These are phyloP conservation scores for Tetrapisispora phaffii DNA, from an alignment of 805 yeast species.

Conservation along the genomic window DNA sequence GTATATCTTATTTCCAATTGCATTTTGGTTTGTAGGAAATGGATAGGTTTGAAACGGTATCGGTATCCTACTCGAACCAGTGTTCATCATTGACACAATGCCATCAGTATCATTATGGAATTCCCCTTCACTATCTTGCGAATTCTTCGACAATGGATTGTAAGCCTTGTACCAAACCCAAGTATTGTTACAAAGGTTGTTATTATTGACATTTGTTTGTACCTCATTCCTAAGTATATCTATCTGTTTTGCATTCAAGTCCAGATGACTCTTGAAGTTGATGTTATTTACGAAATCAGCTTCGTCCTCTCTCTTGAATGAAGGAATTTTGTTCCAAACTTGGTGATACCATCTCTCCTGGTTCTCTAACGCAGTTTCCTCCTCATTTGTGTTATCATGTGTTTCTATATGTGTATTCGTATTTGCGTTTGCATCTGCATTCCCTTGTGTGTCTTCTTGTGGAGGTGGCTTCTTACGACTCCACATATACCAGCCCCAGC, in stretches of 20 bases:
- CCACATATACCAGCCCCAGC: not conserved
- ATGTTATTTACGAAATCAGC: conserved; percentile 4
- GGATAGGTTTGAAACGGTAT: conserved; percentile 21
- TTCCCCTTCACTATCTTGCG: not conserved
- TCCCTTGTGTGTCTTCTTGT: not conserved
- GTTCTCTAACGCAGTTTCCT: not conserved
- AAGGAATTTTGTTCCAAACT: conserved; percentile 5
- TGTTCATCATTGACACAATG: conserved; percentile 20
- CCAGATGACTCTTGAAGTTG: conserved; percentile 19
- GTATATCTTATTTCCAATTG: conserved; percentile 16
- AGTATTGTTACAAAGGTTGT: conserved; percentile 8
- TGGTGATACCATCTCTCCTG: conserved; percentile 3
- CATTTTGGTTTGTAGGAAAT: conserved; percentile 13
- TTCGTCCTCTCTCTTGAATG: not conserved
- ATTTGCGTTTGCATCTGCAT: not conserved
- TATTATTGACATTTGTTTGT: conserved; percentile 13
- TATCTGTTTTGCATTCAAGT: conserved; percentile 20
- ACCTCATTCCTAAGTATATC: conserved; percentile 22
- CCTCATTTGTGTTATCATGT: not conserved
- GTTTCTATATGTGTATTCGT: not conserved
- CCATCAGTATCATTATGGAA: conserved; percentile 10
- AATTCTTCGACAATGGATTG: not conserved
- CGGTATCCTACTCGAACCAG: conserved; percentile 25
- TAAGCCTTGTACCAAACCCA: conserved; percentile 27
- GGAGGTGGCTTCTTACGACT: not conserved